Conservation (phyloP, 2,329 filamentous ascomycete genomes). For the Colletotrichum acutatum region DNA sequence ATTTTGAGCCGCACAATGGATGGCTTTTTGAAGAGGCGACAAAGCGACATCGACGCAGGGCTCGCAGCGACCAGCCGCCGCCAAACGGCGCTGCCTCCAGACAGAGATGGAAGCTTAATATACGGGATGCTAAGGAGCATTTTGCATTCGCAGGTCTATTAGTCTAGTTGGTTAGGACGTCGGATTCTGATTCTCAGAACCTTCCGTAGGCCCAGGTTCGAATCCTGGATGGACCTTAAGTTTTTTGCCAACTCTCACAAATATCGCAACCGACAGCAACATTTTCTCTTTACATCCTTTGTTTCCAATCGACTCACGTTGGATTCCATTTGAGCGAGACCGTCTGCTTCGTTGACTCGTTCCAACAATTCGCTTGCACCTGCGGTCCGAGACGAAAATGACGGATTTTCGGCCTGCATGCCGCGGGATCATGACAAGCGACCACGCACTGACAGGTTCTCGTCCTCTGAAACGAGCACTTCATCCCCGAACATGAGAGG, state of each 20-base stretch:
- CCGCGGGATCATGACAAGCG: neutral
- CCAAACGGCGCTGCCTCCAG: too few relatives aligned
- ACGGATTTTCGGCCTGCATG: neutral
- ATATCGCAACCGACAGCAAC: too few relatives aligned
- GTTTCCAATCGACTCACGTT: neutral
- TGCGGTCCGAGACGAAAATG: constrained; percentile 7
- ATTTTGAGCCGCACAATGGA: neutral
- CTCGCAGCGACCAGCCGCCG: too few relatives aligned
- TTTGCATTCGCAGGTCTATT: constrained; percentile 13
- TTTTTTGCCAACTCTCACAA: neutral
- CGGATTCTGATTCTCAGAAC: constrained; percentile 31
- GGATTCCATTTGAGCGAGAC: neutral
- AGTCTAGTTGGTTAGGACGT: constrained; percentile 37
- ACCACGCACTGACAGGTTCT: constrained; percentile 14
- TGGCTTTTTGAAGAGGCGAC: neutral
- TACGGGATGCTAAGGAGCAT: fast-evolving
- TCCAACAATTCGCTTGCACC: neutral
- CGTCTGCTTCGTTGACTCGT: neutral
- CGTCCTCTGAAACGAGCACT: constrained; percentile 11
- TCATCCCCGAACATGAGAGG: constrained; percentile 34
- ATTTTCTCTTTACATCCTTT: neutral
- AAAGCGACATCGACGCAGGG: neutral
- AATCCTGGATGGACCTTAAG: constrained; percentile 35
- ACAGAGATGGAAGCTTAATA: too few relatives aligned
- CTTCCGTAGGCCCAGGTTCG: constrained; percentile 36